These are phyloP conservation scores for Pyronema omphalodes DNA, from an alignment of 495 filamentous ascomycete species.

Conservation along the genomic window DNA sequence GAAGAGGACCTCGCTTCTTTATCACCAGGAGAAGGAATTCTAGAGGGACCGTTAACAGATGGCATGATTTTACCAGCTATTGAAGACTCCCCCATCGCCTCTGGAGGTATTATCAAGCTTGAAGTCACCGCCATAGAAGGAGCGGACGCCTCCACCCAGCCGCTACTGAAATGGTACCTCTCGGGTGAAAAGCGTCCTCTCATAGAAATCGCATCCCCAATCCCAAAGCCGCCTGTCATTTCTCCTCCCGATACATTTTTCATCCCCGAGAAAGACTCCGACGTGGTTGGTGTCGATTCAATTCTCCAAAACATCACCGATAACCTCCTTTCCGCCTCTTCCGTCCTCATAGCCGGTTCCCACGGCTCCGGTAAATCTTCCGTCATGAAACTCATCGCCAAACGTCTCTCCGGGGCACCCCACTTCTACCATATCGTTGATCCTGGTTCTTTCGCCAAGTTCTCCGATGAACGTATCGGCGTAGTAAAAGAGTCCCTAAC, in stretches of 20 bases:
- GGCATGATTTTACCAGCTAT: conserved; percentile 50
- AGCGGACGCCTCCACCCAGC: conserved; percentile 30
- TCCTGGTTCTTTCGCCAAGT: conserved; percentile 17
- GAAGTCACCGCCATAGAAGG: conserved; percentile 26
- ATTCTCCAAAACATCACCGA: conserved; percentile 49
- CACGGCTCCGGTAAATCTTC: conserved; percentile 79
- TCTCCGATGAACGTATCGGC: conserved; percentile 74
- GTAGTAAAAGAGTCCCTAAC: conserved; percentile 77
- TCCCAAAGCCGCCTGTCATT: conserved; percentile 36
- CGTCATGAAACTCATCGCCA: conserved; percentile 36
- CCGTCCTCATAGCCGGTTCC: conserved; percentile 71
- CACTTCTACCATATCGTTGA: conserved; percentile 20
- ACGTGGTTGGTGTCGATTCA: conserved; percentile 65
- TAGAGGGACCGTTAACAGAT: conserved; percentile 80
- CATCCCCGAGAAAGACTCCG: conserved; percentile 5
- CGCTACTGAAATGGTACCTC: conserved; percentile 49
- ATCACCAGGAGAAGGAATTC: conserved; percentile 36
- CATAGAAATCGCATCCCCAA: conserved; percentile 36
- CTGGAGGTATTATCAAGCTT: conserved; percentile 17
- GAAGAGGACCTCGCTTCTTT: conserved; percentile 20
- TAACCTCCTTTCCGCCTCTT: conserved; percentile 66
- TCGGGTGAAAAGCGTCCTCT: conserved; percentile 54
- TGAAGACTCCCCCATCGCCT: conserved; percentile 19
- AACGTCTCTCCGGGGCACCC: conserved; percentile 17
- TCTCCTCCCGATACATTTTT: conserved; percentile 30